These are phyloP conservation scores for Candida boleticola DNA, from an alignment of 805 yeast species.

Conservation along the genomic window DNA sequence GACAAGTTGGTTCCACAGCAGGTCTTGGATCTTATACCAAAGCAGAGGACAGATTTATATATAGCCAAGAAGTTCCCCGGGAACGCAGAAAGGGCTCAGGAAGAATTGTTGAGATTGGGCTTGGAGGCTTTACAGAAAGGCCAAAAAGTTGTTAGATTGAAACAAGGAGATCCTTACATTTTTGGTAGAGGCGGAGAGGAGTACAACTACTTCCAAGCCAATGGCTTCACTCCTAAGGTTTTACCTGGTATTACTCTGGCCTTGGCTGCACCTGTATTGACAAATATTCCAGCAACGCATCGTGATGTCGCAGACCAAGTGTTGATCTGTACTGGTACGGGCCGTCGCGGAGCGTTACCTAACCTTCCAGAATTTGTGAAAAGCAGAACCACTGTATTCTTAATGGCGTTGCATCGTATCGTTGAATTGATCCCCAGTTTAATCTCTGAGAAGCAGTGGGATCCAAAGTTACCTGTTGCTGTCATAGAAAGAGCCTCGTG, in stretches of 20 bases:
- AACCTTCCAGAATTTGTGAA: slow-evolving; percentile 68
- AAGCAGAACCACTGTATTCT: slow-evolving; percentile 77
- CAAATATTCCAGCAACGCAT: slow-evolving; percentile 88
- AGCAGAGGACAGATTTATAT: slow-evolving; percentile 61
- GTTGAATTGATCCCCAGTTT: slow-evolving; percentile 51
- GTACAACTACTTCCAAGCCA: slow-evolving; percentile 58
- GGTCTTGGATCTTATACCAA: slow-evolving; percentile 80
- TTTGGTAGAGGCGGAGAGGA: slow-evolving; percentile 98
- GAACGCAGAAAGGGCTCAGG: slow-evolving; percentile 90
- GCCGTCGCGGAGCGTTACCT: slow-evolving; percentile 82
- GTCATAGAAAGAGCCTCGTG: slow-evolving; percentile 90
- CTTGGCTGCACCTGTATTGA: slow-evolving; percentile 77
- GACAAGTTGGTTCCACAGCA: slow-evolving; percentile 91
- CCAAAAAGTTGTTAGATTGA: slow-evolving; percentile 77
- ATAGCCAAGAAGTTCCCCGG: slow-evolving; percentile 96
- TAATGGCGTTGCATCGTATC: slow-evolving; percentile 86
- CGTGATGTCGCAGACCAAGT: slow-evolving; percentile 91
- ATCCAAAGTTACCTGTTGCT: slow-evolving; percentile 69
- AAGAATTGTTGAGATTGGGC: slow-evolving; percentile 75
- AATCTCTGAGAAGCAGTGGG: slow-evolving; percentile 56
- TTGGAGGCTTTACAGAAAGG: slow-evolving; percentile 63
- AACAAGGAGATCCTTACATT: slow-evolving; percentile 96
- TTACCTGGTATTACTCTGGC: slow-evolving; percentile 91
- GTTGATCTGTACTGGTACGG: slow-evolving; percentile 91
- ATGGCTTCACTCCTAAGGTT: slow-evolving; percentile 72